Conservation (phyloP, 495 filamentous ascomycete genomes). For the Cudoniella acicularis region DNA sequence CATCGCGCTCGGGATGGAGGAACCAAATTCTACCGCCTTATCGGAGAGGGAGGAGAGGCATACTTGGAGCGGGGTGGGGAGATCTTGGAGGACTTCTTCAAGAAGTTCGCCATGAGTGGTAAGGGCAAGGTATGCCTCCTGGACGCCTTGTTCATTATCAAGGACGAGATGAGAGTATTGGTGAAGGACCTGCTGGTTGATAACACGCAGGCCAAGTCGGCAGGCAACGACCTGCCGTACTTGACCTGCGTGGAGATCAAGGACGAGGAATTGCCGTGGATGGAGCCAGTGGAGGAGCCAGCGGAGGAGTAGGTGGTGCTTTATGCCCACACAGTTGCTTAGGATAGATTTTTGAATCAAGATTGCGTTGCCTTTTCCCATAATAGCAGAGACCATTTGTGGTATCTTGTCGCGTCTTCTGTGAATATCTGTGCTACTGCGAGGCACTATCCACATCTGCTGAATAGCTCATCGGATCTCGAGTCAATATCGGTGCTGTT, state of each 20-base stretch:
- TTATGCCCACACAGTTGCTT: no score
- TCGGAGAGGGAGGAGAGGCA: conserved; percentile 18
- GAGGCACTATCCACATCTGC: no score
- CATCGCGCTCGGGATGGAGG: conserved; percentile 31
- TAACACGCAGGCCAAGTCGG: neutral
- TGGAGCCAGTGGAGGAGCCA: no score
- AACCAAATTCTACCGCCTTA: conserved; percentile 29
- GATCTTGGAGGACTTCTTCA: conserved; percentile 19
- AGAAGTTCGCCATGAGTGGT: conserved; percentile 20
- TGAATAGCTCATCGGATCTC: no score
- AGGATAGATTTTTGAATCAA: no score
- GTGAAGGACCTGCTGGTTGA: conserved; percentile 7
- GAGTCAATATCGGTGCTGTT: no score
- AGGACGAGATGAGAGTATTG: conserved; percentile 5
- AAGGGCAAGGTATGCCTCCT: conserved; percentile 9
- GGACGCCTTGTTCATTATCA: conserved; percentile 5
- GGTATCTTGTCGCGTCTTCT: no score
- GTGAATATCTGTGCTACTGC: no score
- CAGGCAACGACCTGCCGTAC: neutral
- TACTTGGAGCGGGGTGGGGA: conserved; percentile 22
- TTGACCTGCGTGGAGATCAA: conserved; percentile 1
- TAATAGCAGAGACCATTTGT: no score
- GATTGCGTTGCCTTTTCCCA: no score
- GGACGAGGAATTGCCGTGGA: conserved; percentile 12
- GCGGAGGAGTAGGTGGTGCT: no score